Base-by-base conservation (phyloP, 179 eudicot species). In the Vitellaria paradoxa region DNA sequence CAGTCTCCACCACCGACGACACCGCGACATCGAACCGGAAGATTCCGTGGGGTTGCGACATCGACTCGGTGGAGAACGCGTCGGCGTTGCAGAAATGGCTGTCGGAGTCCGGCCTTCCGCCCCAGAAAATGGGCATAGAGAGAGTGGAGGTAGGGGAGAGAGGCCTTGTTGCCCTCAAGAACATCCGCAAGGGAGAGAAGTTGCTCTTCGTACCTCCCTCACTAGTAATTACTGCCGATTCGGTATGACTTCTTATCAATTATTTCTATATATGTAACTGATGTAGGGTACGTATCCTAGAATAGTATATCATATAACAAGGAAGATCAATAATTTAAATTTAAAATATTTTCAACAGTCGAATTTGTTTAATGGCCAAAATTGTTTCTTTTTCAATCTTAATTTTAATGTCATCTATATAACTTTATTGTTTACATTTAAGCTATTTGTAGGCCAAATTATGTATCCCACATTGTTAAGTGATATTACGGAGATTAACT, bases 131-230 rank as follows among this genome's bases (percentile, higher is more conserved):
- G 97, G 93, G 63, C 63, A 90, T 95, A 14, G 82, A 90, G 74
- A 89, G 78, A 65, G 99, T 95, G 72, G 88, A 89, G 6, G 91
- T 95, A 2, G 99, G 99, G 46, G 99, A 93, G 82, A 89, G 99
- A 68, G 99, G 99, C 2, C 91, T 95, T 23, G 99, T 93, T 52
- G 99, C 97, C 71, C 73, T 80, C 42, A 93, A 89, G 76, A 95
- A 89, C 76, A 84, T 95, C 10, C 81, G 99, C 70, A 91, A 91
- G 30, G 93, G 95, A 9, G 99, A 95, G 78, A 90, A 89, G 76
- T 74, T 95, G 64, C 95, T 95, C 53, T 95, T 93, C 81, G 95
- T 95, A 18, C 99, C 99, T 76, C 99, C 97, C 0, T 76, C 91
- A 0, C 90, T 95, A 18, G 81, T 91, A 64, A 93, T 95, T 75